phyloP scores from a whole-genome alignment of 2,329 filamentous ascomycete species.

The Cladobotryum protrusum region DNA sequence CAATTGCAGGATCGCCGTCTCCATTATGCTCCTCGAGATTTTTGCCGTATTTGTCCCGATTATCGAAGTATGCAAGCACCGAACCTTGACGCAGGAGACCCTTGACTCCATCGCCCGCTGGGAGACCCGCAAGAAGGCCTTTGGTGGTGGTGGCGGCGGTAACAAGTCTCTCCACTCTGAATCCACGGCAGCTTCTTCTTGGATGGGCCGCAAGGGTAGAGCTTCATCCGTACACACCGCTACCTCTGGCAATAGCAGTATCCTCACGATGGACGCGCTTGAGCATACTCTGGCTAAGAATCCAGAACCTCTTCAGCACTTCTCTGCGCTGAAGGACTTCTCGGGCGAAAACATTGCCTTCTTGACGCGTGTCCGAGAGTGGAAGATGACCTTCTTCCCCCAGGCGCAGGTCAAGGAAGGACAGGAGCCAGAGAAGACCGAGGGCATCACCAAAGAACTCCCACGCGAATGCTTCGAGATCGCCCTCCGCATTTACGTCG shows the following conservation, averaged over 20 bases:
- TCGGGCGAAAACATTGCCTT: conserved; percentile 65
- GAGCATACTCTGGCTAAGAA: conserved; percentile 53
- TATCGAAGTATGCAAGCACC: conserved; percentile 46
- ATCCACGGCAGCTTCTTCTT: conserved; percentile 29
- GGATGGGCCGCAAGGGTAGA: conserved; percentile 30
- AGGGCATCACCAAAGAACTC: conserved; percentile 23
- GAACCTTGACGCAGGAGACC: conserved; percentile 40
- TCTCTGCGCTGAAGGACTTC: conserved; percentile 57
- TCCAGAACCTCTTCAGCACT: conserved; percentile 51
- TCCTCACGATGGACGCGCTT: conserved; percentile 54
- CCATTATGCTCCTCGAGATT: conserved; percentile 57
- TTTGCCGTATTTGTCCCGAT: conserved; percentile 59
- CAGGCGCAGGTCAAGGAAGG: conserved; percentile 7
- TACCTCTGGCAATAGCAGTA: conserved; percentile 31
- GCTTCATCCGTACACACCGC: conserved; percentile 27
- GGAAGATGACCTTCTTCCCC: conserved; percentile 26
- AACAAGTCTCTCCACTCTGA: conserved; percentile 29
- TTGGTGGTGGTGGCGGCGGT: conserved; percentile 20
- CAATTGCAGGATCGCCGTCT: conserved; percentile 45
- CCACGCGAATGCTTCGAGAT: conserved; percentile 48
- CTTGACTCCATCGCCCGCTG: conserved; percentile 44
- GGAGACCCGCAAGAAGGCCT: conserved; percentile 36
- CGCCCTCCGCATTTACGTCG: conserved; percentile 55
- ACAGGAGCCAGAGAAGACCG: conserved; percentile 19
- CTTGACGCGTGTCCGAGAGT: conserved; percentile 47